Percentiles rank a stretch among this genome's conserved stretches.
Evolutionary conservation across 306 rosid genomes (phyloP).

Genomic region (Pterocarpus santalinus): DNA sequence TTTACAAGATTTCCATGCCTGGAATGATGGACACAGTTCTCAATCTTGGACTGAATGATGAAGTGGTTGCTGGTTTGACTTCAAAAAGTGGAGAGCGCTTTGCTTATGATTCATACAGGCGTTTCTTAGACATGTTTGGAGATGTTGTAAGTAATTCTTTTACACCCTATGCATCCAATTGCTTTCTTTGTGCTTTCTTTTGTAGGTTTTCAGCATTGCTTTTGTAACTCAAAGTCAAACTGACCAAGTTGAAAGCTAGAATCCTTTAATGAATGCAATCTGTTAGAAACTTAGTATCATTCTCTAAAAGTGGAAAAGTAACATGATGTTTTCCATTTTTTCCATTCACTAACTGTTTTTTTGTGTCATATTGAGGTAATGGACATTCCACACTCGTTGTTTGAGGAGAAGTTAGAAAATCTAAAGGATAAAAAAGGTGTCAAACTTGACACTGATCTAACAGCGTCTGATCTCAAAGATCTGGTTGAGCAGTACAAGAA

Average conservation of each 20-base stretch:
- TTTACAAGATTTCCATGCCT: slow-evolving; percentile 89
- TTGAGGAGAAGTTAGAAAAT: slow-evolving; percentile 82
- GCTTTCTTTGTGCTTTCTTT: slow-evolving; percentile 29
- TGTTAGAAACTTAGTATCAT: neutral
- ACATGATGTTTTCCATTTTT: slow-evolving; percentile 14
- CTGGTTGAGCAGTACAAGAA: slow-evolving; percentile 86
- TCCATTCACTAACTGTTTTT: slow-evolving; percentile 25
- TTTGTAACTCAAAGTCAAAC: neutral
- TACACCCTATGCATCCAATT: slow-evolving; percentile 26
- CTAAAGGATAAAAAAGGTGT: slow-evolving; percentile 68
- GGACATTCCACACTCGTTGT: slow-evolving; percentile 87
- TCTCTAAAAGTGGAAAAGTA: neutral
- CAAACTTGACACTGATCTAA: slow-evolving; percentile 72
- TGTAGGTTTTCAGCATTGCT: slow-evolving; percentile 2
- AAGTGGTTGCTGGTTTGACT: slow-evolving; percentile 89
- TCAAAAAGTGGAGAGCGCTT: slow-evolving; percentile 95
- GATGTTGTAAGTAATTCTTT: slow-evolving; percentile 77
- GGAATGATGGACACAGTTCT: slow-evolving; percentile 99
- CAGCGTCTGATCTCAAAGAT: slow-evolving; percentile 81
- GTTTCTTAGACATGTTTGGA: slow-evolving; percentile 98
- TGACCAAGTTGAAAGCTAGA: slow-evolving; percentile 16
- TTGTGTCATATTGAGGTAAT: slow-evolving; percentile 68
- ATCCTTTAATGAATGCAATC: neutral
- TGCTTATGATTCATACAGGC: slow-evolving; percentile 92
- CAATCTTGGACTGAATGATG: slow-evolving; percentile 94